Conservation (phyloP, 2,329 filamentous ascomycete species). For the Neonectria ditissima region DNA sequence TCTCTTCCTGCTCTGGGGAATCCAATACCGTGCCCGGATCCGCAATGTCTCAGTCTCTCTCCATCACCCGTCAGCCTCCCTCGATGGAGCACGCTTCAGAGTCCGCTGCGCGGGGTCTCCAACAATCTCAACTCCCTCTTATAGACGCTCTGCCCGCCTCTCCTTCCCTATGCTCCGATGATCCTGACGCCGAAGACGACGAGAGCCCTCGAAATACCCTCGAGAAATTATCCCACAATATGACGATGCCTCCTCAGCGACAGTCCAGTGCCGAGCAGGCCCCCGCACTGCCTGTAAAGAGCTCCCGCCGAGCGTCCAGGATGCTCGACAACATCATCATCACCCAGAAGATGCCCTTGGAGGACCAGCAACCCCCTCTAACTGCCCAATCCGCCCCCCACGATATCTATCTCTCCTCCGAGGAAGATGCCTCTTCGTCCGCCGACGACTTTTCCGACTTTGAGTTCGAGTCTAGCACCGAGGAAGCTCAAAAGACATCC, state of each 20-base stretch:
- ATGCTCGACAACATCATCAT: slow-evolving; percentile 49
- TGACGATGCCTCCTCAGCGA: slow-evolving; percentile 46
- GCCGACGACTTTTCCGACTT: slow-evolving; percentile 70
- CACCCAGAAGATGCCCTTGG: slow-evolving; percentile 46
- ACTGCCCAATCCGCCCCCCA: slow-evolving; percentile 61
- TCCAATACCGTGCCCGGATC: slow-evolving; percentile 28
- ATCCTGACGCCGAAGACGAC: slow-evolving; percentile 37
- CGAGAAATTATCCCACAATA: slow-evolving; percentile 37
- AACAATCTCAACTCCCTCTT: slow-evolving; percentile 37
- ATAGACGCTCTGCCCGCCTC: slow-evolving; percentile 45
- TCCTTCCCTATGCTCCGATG: slow-evolving; percentile 43
- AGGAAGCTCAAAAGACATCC: slow-evolving; percentile 43
- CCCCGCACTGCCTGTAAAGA: slow-evolving; percentile 64
- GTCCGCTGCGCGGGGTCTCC: slow-evolving; percentile 28
- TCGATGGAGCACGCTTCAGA: slow-evolving; percentile 38
- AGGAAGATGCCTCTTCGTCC: slow-evolving; percentile 73
- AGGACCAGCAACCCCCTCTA: slow-evolving; percentile 48
- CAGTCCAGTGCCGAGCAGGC: slow-evolving; percentile 41
- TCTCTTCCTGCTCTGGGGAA: slow-evolving; percentile 19
- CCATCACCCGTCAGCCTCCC: slow-evolving; percentile 37
- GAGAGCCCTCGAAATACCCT: slow-evolving; percentile 28
- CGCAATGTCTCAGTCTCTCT: slow-evolving; percentile 40
- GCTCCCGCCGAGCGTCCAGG: slow-evolving; percentile 61
- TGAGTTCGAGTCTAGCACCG: slow-evolving; percentile 61
- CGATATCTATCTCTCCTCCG: slow-evolving; percentile 72